Evolutionary conservation across 2,329 filamentous ascomycete species (phyloP), one percentile per base, ranked within the genome.

Genomic region (Neonectria punicea): DNA sequence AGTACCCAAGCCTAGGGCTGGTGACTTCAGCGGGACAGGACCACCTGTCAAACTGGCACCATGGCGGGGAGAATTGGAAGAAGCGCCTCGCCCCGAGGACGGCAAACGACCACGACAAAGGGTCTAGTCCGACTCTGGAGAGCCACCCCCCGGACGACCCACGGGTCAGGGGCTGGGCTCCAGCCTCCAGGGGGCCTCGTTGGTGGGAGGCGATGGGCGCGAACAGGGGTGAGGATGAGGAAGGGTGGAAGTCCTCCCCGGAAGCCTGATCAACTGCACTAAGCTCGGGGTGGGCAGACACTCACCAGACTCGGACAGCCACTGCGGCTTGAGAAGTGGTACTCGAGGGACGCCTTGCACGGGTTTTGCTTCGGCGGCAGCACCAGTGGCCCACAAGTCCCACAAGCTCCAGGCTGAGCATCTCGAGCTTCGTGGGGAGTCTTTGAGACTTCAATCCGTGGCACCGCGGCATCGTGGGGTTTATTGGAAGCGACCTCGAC

Each of bases 21-120:
- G 58, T 61, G 61, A 56, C 61, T 63, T 60, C 62, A 68, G 67
- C 69, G 61, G 65, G 66, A 71, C 70, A 72, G 30, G 68, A 69
- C 69, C 73, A 67, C 64, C 67, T 74, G 73, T 74, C 73, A 74
- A 66, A 64, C 73, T 70, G 51, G 67, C 69, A 61, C 70, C 72
- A 73, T 67, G 63, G 65, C 72, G 72, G 72, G 71, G 70, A 65
- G 63, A 61, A 70, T 44, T 65, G 65, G 60, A 71, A 71, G 62
- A 74, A 69, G 60, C 65, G 63, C 72, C 66, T 73, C 69, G 64
- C 70, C 59, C 67, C 61, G 53, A 60, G 60, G 58, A 61, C 65
- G 60, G 66, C 67, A 67, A 66, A 69, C 63, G 55, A 61, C 60
- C 20, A 50, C 47, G 53, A 53, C 57, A 47, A 55, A 64, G 66